Conservation (phyloP, 352 stramenopile species). For the Phytophthora citricola region DNA sequence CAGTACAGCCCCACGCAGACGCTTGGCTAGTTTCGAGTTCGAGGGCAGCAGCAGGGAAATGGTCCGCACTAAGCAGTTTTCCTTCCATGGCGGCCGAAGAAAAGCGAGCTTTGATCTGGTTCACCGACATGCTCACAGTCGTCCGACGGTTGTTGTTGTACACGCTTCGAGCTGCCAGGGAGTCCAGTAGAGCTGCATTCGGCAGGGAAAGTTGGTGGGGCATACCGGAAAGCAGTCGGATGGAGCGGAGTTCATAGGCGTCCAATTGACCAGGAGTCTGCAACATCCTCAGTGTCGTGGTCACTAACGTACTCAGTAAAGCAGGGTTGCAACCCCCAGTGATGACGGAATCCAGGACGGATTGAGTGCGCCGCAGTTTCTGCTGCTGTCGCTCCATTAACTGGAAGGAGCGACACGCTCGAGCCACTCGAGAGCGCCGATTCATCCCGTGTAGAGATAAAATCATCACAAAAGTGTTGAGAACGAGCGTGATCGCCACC, state of each 20-base stretch:
- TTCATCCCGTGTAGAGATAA: constrained; percentile 36
- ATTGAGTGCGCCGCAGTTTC: constrained; percentile 19
- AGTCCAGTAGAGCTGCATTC: constrained; percentile 22
- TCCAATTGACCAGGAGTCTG: constrained; percentile 35
- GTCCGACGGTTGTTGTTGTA: constrained; percentile 33
- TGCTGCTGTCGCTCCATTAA: constrained; percentile 27
- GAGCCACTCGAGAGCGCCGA: constrained; percentile 20
- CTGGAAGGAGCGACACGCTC: constrained; percentile 30
- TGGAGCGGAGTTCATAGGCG: constrained; percentile 15
- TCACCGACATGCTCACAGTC: constrained; percentile 8
- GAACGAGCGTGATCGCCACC: constrained; percentile 17
- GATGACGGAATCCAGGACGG: constrained; percentile 17
- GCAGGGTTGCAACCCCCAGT: constrained; percentile 11
- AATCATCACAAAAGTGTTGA: constrained; percentile 25
- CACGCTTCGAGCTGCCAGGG: constrained; percentile 23
- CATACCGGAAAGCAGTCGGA: constrained; percentile 36
- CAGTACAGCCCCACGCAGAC: constrained; percentile 16
- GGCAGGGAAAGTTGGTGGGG: constrained; percentile 20
- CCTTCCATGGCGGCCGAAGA: constrained; percentile 24
- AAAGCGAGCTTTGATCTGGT: constrained; percentile 27
- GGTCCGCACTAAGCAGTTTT: not conserved
- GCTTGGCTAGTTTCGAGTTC: constrained; percentile 10
- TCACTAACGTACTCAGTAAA: constrained; percentile 28
- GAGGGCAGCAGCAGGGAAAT: constrained; percentile 16
- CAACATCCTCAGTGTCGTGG: constrained; percentile 25